Evolutionary conservation across 2,329 filamentous ascomycete species (phyloP), one percentile per base, ranked within the genome.

Genomic region (Ilyonectria destructans): DNA sequence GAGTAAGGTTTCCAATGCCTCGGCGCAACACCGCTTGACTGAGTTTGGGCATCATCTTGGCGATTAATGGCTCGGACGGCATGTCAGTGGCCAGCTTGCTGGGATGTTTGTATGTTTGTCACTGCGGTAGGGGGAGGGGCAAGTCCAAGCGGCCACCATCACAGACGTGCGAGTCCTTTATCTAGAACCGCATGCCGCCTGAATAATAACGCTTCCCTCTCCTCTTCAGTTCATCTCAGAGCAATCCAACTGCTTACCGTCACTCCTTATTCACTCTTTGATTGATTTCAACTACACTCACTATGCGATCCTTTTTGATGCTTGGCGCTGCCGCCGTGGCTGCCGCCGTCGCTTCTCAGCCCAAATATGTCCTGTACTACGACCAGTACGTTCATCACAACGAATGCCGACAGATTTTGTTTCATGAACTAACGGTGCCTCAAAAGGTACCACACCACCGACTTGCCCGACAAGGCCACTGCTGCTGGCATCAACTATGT

Each of bases 401-500:
- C 2, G 2, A 15, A 19, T 3, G 33, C 15, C 45, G 0, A 19
- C 15, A 43, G 7, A 8, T 33, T 43, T 15, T n/a, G 40, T 4
- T 6, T 43, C 9, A 8, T 12, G 1, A 17, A 2, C 12, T 31
- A 59, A 59, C 48, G 26, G 6, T 9, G n/a, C 1, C 37, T 19
- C n/a, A 15, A 4, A 13, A 86, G 84, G 76, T 86, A 78, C 62
- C 84, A 87, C 66, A 80, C 71, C 1, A 67, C 69, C 3, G 76
- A 71, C 13, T 76, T 85, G 0, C 85, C 80, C 0, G 48, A 76
- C 65, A 80, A 77, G 48, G 72, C 78, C 1, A 68, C 83, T 26
- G 85, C 84, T 0, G 72, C 80, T 2, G 80, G 83, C 29, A 82
- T 90, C 70, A 89, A 85, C 26, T 84, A 89, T 71, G 87, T 88